Evolutionary conservation across 176 grass and related monocot species (phyloP).

Genomic region (Coix lacrymajobi): DNA sequence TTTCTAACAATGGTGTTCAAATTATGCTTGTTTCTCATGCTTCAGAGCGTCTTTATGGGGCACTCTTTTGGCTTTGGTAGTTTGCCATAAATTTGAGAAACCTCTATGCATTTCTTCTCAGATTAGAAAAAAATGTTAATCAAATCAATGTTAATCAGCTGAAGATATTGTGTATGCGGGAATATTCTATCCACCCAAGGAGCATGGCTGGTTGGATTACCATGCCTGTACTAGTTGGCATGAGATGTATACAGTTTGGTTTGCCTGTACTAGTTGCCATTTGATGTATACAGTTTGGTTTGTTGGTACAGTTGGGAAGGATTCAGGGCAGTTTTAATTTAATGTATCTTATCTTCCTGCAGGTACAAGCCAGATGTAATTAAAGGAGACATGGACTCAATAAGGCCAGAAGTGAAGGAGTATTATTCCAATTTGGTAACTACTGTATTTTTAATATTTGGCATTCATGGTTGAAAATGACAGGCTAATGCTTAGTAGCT

Average conservation of each 20-base stretch:
- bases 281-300: neutral
- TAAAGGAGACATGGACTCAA: slow-evolving; percentile 95
- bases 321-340: slow-evolving; percentile 9
- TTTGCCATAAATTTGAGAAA: neutral
- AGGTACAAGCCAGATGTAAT: slow-evolving; percentile 56
- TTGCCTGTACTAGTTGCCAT: neutral
- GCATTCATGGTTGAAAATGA: slow-evolving; percentile 7
- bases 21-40: neutral
- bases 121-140: neutral
- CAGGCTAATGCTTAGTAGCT: neutral
- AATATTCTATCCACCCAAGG: neutral
- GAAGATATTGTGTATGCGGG: neutral
- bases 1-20: neutral
- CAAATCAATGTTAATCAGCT: neutral
- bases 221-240: neutral
- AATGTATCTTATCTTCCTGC: slow-evolving; percentile 2
- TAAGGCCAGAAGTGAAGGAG: slow-evolving; percentile 81
- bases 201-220: neutral
- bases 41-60: neutral
- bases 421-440: slow-evolving; percentile 89
- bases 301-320: slow-evolving; percentile 3
- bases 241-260: neutral
- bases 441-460: neutral
- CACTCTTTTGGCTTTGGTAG: neutral
- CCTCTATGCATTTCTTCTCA: neutral